Percentiles rank a stretch among this genome's conserved stretches.
phyloP scores from a whole-genome alignment of 75 land plant species.

The Sequoiadendron giganteum region DNA sequence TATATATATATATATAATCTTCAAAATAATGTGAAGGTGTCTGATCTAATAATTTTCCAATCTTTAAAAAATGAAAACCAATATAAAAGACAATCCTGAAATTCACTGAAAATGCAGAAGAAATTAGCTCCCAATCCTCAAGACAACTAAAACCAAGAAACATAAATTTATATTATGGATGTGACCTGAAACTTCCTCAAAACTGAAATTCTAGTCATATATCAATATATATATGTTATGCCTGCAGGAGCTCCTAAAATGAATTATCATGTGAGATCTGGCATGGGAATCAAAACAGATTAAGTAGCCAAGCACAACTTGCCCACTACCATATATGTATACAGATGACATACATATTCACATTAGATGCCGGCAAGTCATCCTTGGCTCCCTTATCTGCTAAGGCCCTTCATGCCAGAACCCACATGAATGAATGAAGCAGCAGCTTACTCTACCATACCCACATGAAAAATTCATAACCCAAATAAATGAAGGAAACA shows the following conservation, averaged over 20 bases:
- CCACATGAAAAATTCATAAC: background rate
- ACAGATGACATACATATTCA: background rate
- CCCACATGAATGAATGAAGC: background rate
- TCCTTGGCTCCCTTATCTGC: slow-evolving; percentile 7
- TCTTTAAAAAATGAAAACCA: too few relatives aligned
- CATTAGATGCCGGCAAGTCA: slow-evolving; percentile 1
- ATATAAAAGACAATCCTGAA: too few relatives aligned
- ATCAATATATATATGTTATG: background rate
- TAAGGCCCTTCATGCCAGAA: background rate
- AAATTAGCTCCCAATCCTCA: too few relatives aligned
- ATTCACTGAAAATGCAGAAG: too few relatives aligned
- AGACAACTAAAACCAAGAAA: too few relatives aligned
- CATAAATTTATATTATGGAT: background rate
- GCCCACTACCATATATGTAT: background rate
- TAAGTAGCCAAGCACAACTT: slow-evolving; percentile 6
- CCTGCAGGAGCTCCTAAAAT: background rate
- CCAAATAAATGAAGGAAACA: background rate
- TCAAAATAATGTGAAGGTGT: too few relatives aligned
- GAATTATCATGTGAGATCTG: background rate
- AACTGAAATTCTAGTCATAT: background rate
- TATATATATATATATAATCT: too few relatives aligned
- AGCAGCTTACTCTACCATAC: too few relatives aligned
- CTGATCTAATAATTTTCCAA: too few relatives aligned
- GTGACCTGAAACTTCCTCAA: background rate
- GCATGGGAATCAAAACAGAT: slow-evolving; percentile 4